phyloP scores from a whole-genome alignment of 2,329 filamentous ascomycete species.

The Scedosporium boydii region DNA sequence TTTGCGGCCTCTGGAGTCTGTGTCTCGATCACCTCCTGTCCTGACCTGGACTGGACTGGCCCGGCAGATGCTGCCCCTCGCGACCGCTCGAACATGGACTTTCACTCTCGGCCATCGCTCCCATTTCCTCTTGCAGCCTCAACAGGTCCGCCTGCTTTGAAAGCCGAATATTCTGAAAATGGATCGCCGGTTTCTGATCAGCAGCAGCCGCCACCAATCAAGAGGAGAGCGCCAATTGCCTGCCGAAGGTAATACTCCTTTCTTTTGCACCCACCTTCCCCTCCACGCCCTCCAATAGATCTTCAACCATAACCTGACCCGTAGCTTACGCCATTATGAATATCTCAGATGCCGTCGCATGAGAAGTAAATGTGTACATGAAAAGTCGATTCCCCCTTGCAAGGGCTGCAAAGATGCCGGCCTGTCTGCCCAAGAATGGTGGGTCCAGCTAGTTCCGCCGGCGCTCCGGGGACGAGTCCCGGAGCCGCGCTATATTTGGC shows the following conservation, averaged over 20 bases:
- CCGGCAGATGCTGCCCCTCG: neutral
- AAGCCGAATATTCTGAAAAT: neutral
- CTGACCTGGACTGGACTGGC: no score
- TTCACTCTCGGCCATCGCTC: neutral
- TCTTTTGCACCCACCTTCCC: constrained; percentile 8
- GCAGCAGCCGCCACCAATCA: constrained; percentile 20
- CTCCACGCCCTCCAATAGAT: constrained; percentile 1
- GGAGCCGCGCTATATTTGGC: no score
- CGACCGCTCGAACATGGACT: neutral
- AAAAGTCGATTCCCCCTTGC: constrained; percentile 38
- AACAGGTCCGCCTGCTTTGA: neutral
- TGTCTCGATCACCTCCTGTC: no score
- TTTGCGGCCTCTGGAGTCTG: neutral
- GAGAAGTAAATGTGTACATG: constrained; percentile 46
- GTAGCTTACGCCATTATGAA: neutral
- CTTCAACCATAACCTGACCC: no score
- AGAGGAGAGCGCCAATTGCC: constrained; percentile 41
- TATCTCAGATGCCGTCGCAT: constrained; percentile 40
- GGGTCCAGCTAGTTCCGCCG: constrained; percentile 12
- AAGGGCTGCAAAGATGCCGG: constrained; percentile 41
- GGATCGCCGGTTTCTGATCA: constrained; percentile 5
- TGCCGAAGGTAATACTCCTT: constrained; percentile 36
- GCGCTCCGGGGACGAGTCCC: no score
- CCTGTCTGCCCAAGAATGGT: constrained; percentile 40
- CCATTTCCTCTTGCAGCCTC: neutral